phyloP scores from a whole-genome alignment of 1,284 basidiomycete species.

The Coniferiporia sulphurascens region DNA sequence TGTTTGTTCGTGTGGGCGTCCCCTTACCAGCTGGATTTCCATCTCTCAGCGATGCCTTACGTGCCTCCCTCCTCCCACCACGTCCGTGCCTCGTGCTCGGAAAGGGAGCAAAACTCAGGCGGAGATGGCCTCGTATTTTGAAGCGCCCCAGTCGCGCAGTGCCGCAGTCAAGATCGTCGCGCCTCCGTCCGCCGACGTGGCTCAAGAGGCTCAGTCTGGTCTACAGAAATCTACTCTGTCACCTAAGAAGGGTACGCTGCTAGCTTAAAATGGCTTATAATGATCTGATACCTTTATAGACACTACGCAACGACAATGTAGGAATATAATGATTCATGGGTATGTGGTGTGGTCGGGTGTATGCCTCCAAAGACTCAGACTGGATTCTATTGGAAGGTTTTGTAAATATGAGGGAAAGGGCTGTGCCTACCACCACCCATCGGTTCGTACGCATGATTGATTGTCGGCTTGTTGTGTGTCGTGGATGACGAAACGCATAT shows the following conservation, averaged over 20 bases:
- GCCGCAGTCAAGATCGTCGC: slow-evolving; percentile 57
- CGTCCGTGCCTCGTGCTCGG: slow-evolving; percentile 1
- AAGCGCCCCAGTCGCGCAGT: slow-evolving; percentile 40
- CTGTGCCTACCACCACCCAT: slow-evolving; percentile 78
- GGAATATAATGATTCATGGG: slow-evolving; percentile 88
- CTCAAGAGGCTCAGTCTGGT: slow-evolving; percentile 20
- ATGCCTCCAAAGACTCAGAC: neutral
- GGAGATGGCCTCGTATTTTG: slow-evolving; percentile 31
- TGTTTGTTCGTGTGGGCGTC: neutral
- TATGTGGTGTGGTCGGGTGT: slow-evolving; percentile 34
- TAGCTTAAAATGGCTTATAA: neutral
- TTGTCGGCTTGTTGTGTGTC: neutral
- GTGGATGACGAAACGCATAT: neutral
- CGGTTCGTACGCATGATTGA: slow-evolving; percentile 39
- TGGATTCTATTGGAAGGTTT: slow-evolving; percentile 39
- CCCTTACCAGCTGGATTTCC: neutral
- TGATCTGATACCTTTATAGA: slow-evolving; percentile 39
- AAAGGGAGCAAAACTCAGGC: neutral
- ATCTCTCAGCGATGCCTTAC: neutral
- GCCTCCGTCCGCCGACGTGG: slow-evolving; percentile 36
- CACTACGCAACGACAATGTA: slow-evolving; percentile 72
- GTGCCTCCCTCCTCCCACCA: slow-evolving; percentile 1
- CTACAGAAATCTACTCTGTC: slow-evolving; percentile 17
- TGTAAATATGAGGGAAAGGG: slow-evolving; percentile 86
- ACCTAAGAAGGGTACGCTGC: slow-evolving; percentile 37